Base-by-base conservation (phyloP, 164 flowering plant genomes). In the Kingdonia uniflora region DNA sequence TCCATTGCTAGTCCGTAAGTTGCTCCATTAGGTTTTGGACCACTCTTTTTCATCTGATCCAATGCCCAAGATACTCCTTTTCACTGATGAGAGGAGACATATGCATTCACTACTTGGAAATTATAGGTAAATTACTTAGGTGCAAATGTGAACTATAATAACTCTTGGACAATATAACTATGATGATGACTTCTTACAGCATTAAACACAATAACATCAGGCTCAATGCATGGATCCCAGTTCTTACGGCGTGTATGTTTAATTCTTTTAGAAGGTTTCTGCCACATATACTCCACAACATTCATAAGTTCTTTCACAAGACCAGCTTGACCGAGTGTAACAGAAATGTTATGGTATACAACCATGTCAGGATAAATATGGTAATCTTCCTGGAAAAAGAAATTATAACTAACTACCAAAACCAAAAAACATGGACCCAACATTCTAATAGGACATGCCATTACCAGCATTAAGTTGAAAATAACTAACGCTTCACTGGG, bases 1-100 rank as follows among this genome's bases (percentile, higher is more conserved):
- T n/a, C n/a, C n/a, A n/a, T n/a, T n/a, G n/a, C n/a, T n/a, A n/a
- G n/a, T n/a, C n/a, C n/a, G n/a, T n/a, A n/a, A n/a, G n/a, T n/a
- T n/a, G 97, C 87, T 61, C 79, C 87, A 69, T 79, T 80, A 56
- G 97, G 91, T 65, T 66, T 80, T 54, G 84, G 65, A 33, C 87
- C 80, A 66, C 59, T 59, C 67, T 68, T 80, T 69, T 85, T 78
- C 74, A 92, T 63, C 72, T 88, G 82, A 48, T 74, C 62, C 68
- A 92, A 79, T 42, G 88, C 95, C 99, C 99, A 92, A 23, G 76
- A 75, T 13, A 86, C 99, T 42, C 85, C 95, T 68, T 82, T 88
- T 95, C 95, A 88, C 60, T 86, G 87, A 39, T 58, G 71, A 29
- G 73, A 59, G 42, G 82, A 64, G 56, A 79, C 84, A 70, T 97